Evolutionary conservation across 768 basidiomycete species (phyloP), one percentile per base, ranked within the genome.

Genomic region (Heimioporus sp.): DNA sequence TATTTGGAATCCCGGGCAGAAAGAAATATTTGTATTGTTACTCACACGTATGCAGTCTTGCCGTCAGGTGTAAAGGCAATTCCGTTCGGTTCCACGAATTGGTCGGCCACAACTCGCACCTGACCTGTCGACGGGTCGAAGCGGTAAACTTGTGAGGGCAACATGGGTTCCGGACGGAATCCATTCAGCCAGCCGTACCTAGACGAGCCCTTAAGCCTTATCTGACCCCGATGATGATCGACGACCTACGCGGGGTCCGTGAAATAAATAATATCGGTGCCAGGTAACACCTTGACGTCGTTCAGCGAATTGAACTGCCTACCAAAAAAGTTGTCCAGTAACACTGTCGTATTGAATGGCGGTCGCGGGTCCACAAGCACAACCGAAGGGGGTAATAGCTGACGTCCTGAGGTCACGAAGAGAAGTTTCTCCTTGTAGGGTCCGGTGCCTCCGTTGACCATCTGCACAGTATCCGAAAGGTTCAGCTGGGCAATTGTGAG

Each of bases 301-400:
- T 91, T 89, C 45, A 92, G 65, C 2, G 89, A 89, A 68, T 87
- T 90, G 71, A 90, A 92, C 57, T 90, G 88, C 3, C 87, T 74
- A 2, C 89, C 89, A 59, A 80, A 87, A 68, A 78, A 89, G 70
- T 90, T 92, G 68, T 91, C 86, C 53, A 92, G 66, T 15, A 92
- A 66, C 30, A 87, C 76, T 0, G 85, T 90, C 8, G 78, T 70
- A 49, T 90, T 86, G 68, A 83, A 75, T 0, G 88, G 88, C 9
- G 79, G 63, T 4, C 60, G 63, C 0, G 87, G 86, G 62, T 88
- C 81, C 44, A 90, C 81, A 21, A 86, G 76, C 0, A 76, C 81
- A 21, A 90, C 61, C 4, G 80, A 80, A 17, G 87, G 80, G 9
- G 87, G 83, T 6, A 77, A 69, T 20, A 75, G 66, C 0, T 83